Evolutionary conservation across 192 early-diverging fungal genomes (phyloP).

Genomic region (Coemansia sp.): DNA sequence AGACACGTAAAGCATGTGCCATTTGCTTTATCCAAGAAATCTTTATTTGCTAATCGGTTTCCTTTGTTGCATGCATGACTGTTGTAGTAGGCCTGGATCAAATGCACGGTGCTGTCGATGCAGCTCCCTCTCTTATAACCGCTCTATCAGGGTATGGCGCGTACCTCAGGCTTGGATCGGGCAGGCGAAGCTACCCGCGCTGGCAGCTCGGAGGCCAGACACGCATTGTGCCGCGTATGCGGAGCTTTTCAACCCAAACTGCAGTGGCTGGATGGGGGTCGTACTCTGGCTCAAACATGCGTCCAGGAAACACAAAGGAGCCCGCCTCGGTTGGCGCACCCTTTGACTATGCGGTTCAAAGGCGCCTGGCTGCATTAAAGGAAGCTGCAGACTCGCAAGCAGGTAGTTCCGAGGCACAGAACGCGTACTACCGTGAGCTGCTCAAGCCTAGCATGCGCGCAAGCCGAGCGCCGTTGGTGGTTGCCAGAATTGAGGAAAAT

Average conservation of each 20-base stretch:
- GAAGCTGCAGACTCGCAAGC: slow-evolving; percentile 29
- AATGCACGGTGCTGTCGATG: neutral
- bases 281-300: slow-evolving; percentile 15
- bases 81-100: too few species aligned
- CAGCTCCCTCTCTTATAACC: neutral
- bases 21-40: too few species aligned
- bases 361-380: slow-evolving; percentile 24
- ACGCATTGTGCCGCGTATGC: neutral
- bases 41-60: too few species aligned
- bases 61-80: too few species aligned
- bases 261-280: slow-evolving; percentile 34
- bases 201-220: neutral
- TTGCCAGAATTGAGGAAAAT: slow-evolving; percentile 46
- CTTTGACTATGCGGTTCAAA: slow-evolving; percentile 28
- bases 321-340: slow-evolving; percentile 1
- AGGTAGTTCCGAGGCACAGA: slow-evolving; percentile 22
- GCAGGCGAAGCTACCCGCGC: neutral
- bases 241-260: slow-evolving; percentile 30
- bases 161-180: neutral
- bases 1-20: too few species aligned
- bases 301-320: neutral
- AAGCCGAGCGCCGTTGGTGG: slow-evolving; percentile 30
- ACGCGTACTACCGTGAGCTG: slow-evolving; percentile 43
- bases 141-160: neutral
- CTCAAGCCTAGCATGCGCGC: slow-evolving; percentile 30